A percentile compares a stretch with the other conserved stretches of the same genome.
These are phyloP conservation scores for Rhodamnia rubescens DNA, from an alignment of 345 rosid species.

Conservation along the genomic window DNA sequence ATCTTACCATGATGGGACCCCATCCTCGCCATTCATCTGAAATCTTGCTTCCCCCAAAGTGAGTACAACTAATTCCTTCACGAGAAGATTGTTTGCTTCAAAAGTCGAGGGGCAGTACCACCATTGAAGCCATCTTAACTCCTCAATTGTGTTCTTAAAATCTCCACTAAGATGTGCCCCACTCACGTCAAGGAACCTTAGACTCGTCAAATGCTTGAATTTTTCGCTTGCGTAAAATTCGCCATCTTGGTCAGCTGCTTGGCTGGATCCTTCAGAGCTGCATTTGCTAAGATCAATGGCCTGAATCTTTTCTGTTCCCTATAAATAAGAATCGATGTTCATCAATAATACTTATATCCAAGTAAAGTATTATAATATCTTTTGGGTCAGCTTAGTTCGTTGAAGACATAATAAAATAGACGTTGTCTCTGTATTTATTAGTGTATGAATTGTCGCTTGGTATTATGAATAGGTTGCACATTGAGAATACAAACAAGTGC, in stretches of 20 bases:
- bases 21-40: background rate
- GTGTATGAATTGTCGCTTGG: background rate
- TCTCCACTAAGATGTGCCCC: background rate
- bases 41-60: too few relatives aligned
- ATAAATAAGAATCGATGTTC: background rate
- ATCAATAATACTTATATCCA: background rate
- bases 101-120: fast-evolving
- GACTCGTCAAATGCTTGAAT: background rate
- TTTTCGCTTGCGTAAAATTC: fast-evolving
- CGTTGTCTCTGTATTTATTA: background rate
- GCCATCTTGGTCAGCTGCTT: background rate
- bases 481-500: background rate
- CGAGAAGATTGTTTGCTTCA: background rate
- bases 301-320: background rate
- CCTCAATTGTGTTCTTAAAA: background rate
- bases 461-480: background rate
- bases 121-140: background rate
- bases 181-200: background rate
- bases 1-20: background rate
- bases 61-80: background rate
- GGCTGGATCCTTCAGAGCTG: too few relatives aligned
- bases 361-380: background rate
- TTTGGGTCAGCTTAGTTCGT: background rate
- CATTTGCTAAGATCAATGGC: background rate
- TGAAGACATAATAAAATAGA: background rate